Conservation (phyloP, 139 green algal genomes). For the Micromonas pusilla region DNA sequence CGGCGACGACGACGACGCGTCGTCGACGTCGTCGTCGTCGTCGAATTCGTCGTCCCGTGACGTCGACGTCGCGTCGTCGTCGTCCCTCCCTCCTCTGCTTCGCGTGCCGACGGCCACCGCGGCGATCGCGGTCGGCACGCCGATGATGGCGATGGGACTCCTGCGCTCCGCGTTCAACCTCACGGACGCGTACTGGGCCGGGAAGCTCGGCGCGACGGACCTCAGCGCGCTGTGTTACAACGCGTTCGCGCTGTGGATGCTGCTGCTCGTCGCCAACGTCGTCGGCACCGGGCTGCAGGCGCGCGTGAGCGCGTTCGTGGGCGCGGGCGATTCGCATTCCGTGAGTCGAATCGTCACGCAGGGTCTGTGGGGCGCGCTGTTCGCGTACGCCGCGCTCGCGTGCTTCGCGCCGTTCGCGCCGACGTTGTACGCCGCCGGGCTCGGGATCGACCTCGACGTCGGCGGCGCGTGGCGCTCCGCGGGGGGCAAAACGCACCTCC, state of each 20-base stretch:
- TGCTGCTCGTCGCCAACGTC: not conserved
- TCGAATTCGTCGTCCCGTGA: too few species aligned
- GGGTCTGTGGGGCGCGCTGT: not conserved
- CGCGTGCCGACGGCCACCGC: not conserved
- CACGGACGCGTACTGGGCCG: slow-evolving; percentile 7
- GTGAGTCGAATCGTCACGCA: not conserved
- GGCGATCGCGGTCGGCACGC: not conserved
- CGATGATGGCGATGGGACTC: slow-evolving; percentile 5
- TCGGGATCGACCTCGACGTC: too few species aligned
- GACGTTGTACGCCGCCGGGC: not conserved
- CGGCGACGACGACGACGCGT: too few species aligned
- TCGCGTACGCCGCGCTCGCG: not conserved
- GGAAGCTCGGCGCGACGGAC: not conserved
- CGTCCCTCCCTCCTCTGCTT: not conserved
- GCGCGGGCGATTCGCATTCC: not conserved
- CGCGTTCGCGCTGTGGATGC: slow-evolving; percentile 11
- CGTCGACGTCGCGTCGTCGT: too few species aligned
- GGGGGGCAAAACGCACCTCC: not conserved
- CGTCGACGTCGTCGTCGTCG: too few species aligned
- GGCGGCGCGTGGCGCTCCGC: not conserved
- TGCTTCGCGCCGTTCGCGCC: not conserved
- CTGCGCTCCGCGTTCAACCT: not conserved
- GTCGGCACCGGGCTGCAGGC: not conserved
- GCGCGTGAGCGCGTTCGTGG: not conserved
- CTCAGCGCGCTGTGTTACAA: not conserved